Percentiles rank a stretch among this genome's conserved stretches.
Evolutionary conservation across 2,329 filamentous ascomycete genomes (phyloP).

Genomic region (Nemania diffusa): DNA sequence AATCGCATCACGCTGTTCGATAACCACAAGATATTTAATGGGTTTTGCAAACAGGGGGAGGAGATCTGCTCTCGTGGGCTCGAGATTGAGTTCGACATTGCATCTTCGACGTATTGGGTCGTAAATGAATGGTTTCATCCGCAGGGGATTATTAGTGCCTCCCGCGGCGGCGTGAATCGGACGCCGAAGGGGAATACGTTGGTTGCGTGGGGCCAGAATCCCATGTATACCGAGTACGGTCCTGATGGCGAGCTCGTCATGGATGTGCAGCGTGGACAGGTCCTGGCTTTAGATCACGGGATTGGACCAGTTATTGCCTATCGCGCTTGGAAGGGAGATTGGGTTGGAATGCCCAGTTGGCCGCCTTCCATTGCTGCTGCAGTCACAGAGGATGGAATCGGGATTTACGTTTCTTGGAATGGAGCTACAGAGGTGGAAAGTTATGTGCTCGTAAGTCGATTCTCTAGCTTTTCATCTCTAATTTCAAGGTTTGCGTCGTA

Average conservation of each 20-base stretch:
- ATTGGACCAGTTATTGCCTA: slow-evolving; percentile 28
- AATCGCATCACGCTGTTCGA: slow-evolving; percentile 31
- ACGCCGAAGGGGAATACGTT: slow-evolving; percentile 24
- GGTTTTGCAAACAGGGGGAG: slow-evolving; percentile 17
- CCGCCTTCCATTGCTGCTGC: slow-evolving; percentile 22
- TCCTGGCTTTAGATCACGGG: slow-evolving; percentile 30
- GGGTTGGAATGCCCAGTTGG: slow-evolving; percentile 29
- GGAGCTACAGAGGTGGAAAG: slow-evolving; percentile 29
- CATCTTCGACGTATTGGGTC: slow-evolving; percentile 16
- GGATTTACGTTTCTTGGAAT: slow-evolving; percentile 30
- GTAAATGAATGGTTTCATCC: slow-evolving; percentile 34
- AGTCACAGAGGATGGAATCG: background rate
- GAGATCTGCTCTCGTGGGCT: slow-evolving; percentile 27
- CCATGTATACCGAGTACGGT: slow-evolving; percentile 32
- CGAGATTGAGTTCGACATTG: slow-evolving; percentile 29
- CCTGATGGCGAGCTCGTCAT: slow-evolving; percentile 31
- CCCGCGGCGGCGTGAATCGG: slow-evolving; percentile 23
- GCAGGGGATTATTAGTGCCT: slow-evolving; percentile 20
- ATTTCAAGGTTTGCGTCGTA: background rate
- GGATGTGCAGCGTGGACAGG: slow-evolving; percentile 35
- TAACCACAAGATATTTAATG: slow-evolving; percentile 31
- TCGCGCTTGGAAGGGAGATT: slow-evolving; percentile 29
- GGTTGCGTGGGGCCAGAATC: slow-evolving; percentile 35
- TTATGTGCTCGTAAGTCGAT: slow-evolving; percentile 21
- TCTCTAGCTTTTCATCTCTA: background rate